These are phyloP conservation scores for Capsicum pubescens DNA, from an alignment of 257 asterid genomes.

Conservation along the genomic window DNA sequence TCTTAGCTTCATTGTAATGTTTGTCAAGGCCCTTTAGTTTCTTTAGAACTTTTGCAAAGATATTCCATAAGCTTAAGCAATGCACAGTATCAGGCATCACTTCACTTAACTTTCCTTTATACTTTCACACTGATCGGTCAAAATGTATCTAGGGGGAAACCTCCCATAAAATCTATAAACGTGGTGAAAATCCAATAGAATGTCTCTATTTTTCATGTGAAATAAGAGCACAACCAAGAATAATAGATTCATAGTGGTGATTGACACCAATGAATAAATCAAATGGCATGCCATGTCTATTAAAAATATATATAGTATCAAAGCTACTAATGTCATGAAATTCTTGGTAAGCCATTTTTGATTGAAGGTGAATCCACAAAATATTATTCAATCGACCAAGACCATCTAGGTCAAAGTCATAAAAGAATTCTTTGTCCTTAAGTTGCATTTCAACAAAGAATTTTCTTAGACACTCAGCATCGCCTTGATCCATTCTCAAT, in stretches of 20 bases:
- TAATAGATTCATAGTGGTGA: background rate
- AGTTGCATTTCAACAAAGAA: too few species aligned
- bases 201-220: background rate
- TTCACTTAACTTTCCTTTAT: background rate
- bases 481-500: too few species aligned
- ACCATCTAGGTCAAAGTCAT: too few species aligned
- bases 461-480: too few species aligned
- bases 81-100: background rate
- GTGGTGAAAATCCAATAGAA: background rate
- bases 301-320: slow-evolving; percentile 25
- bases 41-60: background rate
- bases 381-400: too few species aligned
- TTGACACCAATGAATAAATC: slow-evolving; percentile 20
- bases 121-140: background rate
- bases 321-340: slow-evolving; percentile 23
- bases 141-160: background rate
- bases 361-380: too few species aligned
- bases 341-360: background rate
- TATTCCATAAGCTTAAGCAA: background rate
- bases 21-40: too few species aligned
- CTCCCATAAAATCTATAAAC: background rate
- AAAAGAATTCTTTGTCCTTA: too few species aligned
- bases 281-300: background rate
- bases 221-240: slow-evolving; percentile 12
- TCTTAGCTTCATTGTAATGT: background rate